Percentiles rank a stretch among this genome's conserved stretches.
Conservation (phyloP, 306 rosid species). For the Cicer chorassanicum region DNA sequence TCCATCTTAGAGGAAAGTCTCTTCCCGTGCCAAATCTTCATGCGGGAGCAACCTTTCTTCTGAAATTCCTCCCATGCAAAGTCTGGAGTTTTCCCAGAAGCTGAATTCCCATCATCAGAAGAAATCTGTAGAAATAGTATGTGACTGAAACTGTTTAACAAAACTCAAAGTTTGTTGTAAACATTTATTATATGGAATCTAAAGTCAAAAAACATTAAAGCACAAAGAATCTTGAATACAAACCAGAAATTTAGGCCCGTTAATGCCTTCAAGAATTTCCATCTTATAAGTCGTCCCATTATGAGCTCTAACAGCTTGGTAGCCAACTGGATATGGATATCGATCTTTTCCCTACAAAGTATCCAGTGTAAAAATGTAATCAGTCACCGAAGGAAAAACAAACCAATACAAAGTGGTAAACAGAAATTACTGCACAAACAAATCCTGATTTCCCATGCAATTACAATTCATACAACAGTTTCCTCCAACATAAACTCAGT, state of each 20-base stretch:
- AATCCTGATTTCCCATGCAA: background rate
- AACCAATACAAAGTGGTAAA: background rate
- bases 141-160: conserved; percentile 29
- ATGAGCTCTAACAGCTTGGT: conserved; percentile 68
- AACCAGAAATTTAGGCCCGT: conserved; percentile 81
- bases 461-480: conserved; percentile 3
- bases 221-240: conserved; percentile 42
- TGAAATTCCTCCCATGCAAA: conserved; percentile 82
- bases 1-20: conserved; percentile 77
- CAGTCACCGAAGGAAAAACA: conserved; percentile 28
- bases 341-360: conserved; percentile 84
- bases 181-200: conserved; percentile 28
- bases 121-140: conserved; percentile 56
- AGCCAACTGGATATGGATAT: conserved; percentile 88
- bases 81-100: conserved; percentile 86
- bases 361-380: conserved; percentile 33
- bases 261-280: conserved; percentile 83
- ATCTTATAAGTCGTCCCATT: conserved; percentile 69
- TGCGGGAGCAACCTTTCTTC: conserved; percentile 61
- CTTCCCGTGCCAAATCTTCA: conserved; percentile 82
- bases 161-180: conserved; percentile 36
- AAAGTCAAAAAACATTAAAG: conserved; percentile 28
- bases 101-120: conserved; percentile 69
- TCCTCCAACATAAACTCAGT: conserved; percentile 13
- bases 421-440: background rate